Evolutionary conservation across 2,329 filamentous ascomycete genomes (phyloP).

Genomic region (Metarhizium robertsii): DNA sequence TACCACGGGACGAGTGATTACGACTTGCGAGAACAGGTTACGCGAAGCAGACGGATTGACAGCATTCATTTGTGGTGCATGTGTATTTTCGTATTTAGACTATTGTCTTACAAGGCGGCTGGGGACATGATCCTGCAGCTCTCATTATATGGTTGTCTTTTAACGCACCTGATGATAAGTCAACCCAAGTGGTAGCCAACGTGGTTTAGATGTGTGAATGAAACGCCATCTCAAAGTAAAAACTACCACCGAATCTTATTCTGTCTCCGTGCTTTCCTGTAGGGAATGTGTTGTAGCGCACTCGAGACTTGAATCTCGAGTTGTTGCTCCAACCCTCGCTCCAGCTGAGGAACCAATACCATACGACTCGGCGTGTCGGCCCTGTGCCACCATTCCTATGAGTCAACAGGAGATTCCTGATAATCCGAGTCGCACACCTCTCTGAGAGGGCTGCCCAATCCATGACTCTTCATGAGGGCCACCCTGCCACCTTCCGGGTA

Average conservation of each 20-base stretch:
- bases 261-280: background rate
- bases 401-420: background rate
- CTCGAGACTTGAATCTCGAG: background rate
- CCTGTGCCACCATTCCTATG: background rate
- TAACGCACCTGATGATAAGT: background rate
- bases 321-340: background rate
- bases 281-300: background rate
- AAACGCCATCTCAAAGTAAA: background rate
- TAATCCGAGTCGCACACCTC: constrained; percentile 12
- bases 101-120: background rate
- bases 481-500: background rate
- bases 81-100: background rate
- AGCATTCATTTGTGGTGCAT: background rate
- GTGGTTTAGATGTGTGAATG: background rate
- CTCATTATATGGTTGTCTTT: background rate
- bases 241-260: background rate
- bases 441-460: constrained; percentile 14
- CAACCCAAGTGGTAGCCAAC: background rate
- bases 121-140: background rate
- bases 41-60: background rate
- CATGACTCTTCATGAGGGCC: constrained; percentile 12
- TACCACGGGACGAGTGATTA: background rate
- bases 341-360: background rate
- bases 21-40: background rate
- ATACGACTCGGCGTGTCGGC: background rate